Conservation (phyloP, 805 yeast genomes). For the Metschnikowia cubensis region DNA sequence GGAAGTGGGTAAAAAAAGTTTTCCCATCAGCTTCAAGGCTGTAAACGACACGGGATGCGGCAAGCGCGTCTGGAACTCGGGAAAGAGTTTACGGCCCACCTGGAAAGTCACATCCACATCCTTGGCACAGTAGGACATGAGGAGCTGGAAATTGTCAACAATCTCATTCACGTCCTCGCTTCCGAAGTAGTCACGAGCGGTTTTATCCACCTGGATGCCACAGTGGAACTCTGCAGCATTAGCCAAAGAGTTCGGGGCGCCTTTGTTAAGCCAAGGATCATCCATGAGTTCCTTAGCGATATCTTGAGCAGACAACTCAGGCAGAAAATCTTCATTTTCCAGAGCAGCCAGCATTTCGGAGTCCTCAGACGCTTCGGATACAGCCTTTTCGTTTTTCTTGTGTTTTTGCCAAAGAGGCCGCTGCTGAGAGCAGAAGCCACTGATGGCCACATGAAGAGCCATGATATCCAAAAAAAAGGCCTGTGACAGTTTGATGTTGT, state of each 20-base stretch:
- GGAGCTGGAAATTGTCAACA: slow-evolving; percentile 49
- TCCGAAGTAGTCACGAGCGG: slow-evolving; percentile 60
- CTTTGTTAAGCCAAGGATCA: slow-evolving; percentile 82
- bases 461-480: slow-evolving; percentile 86
- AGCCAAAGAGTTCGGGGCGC: slow-evolving; percentile 74
- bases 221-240: slow-evolving; percentile 81
- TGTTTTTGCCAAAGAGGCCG: slow-evolving; percentile 71
- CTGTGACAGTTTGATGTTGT: slow-evolving; percentile 58
- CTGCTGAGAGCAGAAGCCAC: slow-evolving; percentile 92
- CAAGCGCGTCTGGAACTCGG: slow-evolving; percentile 58
- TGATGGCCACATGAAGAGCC: slow-evolving; percentile 85
- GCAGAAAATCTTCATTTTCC: slow-evolving; percentile 2
- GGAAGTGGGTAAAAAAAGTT: slow-evolving; percentile 76
- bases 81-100: slow-evolving; percentile 66
- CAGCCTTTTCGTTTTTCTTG: slow-evolving; percentile 34
- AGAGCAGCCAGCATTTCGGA: slow-evolving; percentile 18
- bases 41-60: slow-evolving; percentile 96
- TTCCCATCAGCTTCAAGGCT: slow-evolving; percentile 70
- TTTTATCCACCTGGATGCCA: slow-evolving; percentile 60
- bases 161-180: slow-evolving; percentile 52
- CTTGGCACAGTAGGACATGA: slow-evolving; percentile 77
- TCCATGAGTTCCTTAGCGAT: slow-evolving; percentile 36
- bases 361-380: slow-evolving; percentile 14
- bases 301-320: slow-evolving; percentile 20
- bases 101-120: slow-evolving; percentile 77